Evolutionary conservation across 179 eudicot genomes (phyloP), one percentile per base, ranked within the genome.

Genomic region (Dionaea muscipula): DNA sequence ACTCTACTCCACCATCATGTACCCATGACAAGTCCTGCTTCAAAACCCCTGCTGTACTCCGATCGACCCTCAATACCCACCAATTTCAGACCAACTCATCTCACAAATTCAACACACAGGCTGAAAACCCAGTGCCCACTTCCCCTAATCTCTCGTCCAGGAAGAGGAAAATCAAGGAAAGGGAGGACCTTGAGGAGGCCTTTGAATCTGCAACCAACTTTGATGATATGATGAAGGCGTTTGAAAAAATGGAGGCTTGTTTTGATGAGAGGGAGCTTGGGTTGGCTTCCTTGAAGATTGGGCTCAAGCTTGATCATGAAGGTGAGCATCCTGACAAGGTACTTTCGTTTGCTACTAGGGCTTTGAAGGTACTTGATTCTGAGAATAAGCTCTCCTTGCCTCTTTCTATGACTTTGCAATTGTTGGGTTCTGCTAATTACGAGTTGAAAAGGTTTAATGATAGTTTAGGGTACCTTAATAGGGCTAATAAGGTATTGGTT

Each of bases 391-490:
- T 51, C 38, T 65, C 78, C 31, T 67, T 90, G 22, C 74, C 90
- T 55, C 69, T 86, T 75, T 84, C 94, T 26, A 89, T 89, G 94
- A 65, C 80, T 69, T 78, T 90, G 43, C 94, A 86, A 63, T 71
- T 86, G 62, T 55, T 86, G 78, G 97, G 95, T 63, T 78, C 87
- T 48, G 75, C 67, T 76, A 59, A 66, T 77, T 75, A 63, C 62
- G 55, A 65, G 65, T 73, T 87, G 60, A 76, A 78, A 27, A 81
- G 66, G 78, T 90, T 86, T 71, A 74, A 50, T 71, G 97, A 90
- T 62, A 74, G 87, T 56, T 82, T 90, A 50, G 87, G 81, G 31
- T 86, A 78, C 57, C 77, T 90, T 44, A 90, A 72, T 76, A 80
- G 82, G 67, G 95, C 97, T 55, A 73, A 78, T 73, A 80, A 76